Conservation (phyloP, 345 rosid species). For the Brassica nigra region DNA sequence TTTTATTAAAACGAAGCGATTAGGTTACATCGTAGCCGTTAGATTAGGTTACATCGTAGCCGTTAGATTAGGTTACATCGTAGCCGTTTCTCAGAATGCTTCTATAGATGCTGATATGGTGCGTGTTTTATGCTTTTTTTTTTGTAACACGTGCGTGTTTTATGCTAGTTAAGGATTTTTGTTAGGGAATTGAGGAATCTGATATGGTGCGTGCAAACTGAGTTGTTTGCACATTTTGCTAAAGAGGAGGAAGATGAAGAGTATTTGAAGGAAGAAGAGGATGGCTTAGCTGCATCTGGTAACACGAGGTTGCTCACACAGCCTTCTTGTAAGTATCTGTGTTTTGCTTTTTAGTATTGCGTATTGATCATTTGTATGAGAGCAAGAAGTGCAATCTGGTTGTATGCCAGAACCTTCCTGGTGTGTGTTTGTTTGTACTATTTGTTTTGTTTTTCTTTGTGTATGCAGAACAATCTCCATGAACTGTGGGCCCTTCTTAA, state of each 20-base stretch:
- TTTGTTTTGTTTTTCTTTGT: neutral
- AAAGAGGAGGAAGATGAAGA: constrained; percentile 99
- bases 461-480: constrained; percentile 95
- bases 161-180: neutral
- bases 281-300: constrained; percentile 70
- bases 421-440: neutral
- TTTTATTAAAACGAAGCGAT: neutral
- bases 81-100: constrained; percentile 67
- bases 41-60: neutral
- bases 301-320: constrained; percentile 88
- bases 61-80: neutral
- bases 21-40: neutral
- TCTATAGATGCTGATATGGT: constrained; percentile 96
- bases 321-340: constrained; percentile 73
- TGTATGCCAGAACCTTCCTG: neutral
- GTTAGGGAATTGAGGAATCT: neutral
- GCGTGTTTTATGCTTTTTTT: neutral
- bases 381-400: neutral
- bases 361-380: constrained; percentile 1
- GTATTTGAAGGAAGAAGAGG: constrained; percentile 94
- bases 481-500: constrained; percentile 98
- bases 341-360: neutral
- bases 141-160: neutral
- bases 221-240: constrained; percentile 96
- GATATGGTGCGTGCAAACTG: constrained; percentile 56